These are phyloP conservation scores for Coemansia sp. DNA, from an alignment of 192 early-diverging fungal species.

Conservation along the genomic window DNA sequence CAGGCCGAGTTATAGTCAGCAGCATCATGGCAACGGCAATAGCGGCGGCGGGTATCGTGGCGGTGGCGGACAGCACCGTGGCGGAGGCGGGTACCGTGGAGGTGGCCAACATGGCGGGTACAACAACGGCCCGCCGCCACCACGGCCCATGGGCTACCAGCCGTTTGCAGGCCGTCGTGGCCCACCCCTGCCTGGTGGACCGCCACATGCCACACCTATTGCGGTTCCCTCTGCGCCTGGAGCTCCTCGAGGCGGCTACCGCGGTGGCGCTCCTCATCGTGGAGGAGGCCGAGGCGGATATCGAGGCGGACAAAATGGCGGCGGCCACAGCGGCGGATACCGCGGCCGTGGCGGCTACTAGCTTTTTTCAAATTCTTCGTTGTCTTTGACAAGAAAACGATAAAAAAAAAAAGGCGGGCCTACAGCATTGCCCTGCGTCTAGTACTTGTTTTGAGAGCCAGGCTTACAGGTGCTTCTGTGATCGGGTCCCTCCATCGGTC, in stretches of 20 bases:
- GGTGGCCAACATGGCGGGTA: not conserved
- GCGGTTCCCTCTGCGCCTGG: not conserved
- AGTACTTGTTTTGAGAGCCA: too few relatives aligned
- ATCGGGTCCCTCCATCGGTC: not conserved
- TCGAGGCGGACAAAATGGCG: slow-evolving; percentile 4
- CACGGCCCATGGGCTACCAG: slow-evolving; percentile 33
- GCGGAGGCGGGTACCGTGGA: not conserved
- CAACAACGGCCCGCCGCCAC: slow-evolving; percentile 22
- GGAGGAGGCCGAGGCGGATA: slow-evolving; percentile 12
- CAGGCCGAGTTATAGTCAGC: slow-evolving; percentile 1
- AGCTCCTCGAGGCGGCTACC: slow-evolving; percentile 10
- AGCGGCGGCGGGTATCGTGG: not conserved
- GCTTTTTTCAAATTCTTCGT: not conserved
- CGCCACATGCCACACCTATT: not conserved
- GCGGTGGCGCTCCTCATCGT: slow-evolving; percentile 13
- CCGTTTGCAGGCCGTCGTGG: slow-evolving; percentile 35
- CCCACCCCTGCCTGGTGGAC: not conserved
- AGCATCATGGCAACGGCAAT: not conserved
- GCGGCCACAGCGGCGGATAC: slow-evolving; percentile 23
- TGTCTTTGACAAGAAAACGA: not conserved
- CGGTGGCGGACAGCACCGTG: not conserved
- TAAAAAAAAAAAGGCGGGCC: not conserved
- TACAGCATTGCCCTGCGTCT: not conserved
- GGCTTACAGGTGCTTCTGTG: not conserved
- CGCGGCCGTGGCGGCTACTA: slow-evolving; percentile 35